Evolutionary conservation across 495 filamentous ascomycete genomes (phyloP).

Genomic region (Penicillium cinerascens): DNA sequence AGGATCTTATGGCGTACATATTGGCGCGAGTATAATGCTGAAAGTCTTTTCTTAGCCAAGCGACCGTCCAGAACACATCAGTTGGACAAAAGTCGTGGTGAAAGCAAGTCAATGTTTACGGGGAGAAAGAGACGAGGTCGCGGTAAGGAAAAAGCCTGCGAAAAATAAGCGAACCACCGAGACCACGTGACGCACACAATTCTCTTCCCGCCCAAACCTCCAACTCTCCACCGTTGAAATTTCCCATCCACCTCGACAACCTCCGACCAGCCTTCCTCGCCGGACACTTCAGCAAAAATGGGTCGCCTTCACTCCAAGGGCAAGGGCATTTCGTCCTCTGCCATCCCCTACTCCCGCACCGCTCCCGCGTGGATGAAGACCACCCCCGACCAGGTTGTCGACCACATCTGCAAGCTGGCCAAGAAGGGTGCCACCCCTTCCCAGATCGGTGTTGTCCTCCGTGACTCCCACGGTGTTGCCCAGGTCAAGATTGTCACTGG

Average conservation of each 20-base stretch:
- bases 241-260: conserved; percentile 36
- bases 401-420: conserved; percentile 98
- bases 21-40: neutral
- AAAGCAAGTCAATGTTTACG: neutral
- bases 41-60: neutral
- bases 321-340: conserved; percentile 95
- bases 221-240: conserved; percentile 10
- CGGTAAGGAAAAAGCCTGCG: conserved; percentile 6
- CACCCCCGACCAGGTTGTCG: conserved; percentile 84
- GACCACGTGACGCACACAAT: conserved; percentile 28
- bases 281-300: conserved; percentile 56
- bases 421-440: conserved; percentile 96
- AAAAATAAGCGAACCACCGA: conserved; percentile 20
- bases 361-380: conserved; percentile 91
- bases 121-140: neutral
- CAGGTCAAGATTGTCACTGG: conserved; percentile 96
- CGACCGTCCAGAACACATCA: conserved; percentile 3
- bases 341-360: conserved; percentile 93
- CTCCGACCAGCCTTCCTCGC: conserved; percentile 33
- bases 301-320: conserved; percentile 98
- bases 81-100: neutral
- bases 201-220: conserved; percentile 1
- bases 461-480: conserved; percentile 94
- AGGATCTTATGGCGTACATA: neutral
- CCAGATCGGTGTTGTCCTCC: conserved; percentile 96